These are phyloP conservation scores for Pseudognaphalium luteoalbum DNA, from an alignment of 129 eudicot genomes.

Conservation along the genomic window DNA sequence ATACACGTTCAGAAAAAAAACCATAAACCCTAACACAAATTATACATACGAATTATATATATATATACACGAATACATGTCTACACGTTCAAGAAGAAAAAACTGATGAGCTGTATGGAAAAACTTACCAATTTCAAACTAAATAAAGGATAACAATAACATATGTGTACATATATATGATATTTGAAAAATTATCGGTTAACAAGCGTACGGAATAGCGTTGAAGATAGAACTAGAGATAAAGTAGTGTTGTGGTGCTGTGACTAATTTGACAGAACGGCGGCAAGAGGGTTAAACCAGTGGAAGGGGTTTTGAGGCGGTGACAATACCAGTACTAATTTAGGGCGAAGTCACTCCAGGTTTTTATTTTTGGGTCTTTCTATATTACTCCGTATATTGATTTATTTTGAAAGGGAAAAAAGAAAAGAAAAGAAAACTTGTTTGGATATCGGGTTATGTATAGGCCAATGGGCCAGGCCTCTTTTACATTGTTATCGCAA, in stretches of 20 bases:
- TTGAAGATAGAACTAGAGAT: not conserved
- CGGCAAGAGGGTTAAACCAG: not conserved
- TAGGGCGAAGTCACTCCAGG: conserved; percentile 1
- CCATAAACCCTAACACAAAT: not conserved
- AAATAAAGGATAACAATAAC: not conserved
- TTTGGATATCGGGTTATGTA: too few relatives aligned
- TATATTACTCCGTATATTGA: too few relatives aligned
- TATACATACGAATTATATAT: not conserved
- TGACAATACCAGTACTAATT: not conserved
- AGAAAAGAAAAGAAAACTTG: too few relatives aligned
- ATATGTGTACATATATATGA: not conserved
- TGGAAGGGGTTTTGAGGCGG: not conserved
- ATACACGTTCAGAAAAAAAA: too few relatives aligned
- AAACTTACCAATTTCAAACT: not conserved
- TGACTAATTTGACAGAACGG: not conserved
- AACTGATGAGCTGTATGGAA: not conserved
- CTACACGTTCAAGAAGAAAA: too few relatives aligned
- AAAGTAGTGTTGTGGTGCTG: not conserved
- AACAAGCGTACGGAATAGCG: not conserved
- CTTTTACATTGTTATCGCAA: too few relatives aligned
- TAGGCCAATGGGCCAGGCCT: too few relatives aligned
- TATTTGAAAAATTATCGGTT: too few relatives aligned
- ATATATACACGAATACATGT: too few relatives aligned
- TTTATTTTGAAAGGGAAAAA: too few relatives aligned
- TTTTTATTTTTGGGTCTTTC: not conserved